A percentile compares a stretch with the other conserved stretches of the same genome.
These are phyloP conservation scores for Euptelea pleiosperma DNA, from an alignment of 164 flowering plant genomes.

Conservation along the genomic window DNA sequence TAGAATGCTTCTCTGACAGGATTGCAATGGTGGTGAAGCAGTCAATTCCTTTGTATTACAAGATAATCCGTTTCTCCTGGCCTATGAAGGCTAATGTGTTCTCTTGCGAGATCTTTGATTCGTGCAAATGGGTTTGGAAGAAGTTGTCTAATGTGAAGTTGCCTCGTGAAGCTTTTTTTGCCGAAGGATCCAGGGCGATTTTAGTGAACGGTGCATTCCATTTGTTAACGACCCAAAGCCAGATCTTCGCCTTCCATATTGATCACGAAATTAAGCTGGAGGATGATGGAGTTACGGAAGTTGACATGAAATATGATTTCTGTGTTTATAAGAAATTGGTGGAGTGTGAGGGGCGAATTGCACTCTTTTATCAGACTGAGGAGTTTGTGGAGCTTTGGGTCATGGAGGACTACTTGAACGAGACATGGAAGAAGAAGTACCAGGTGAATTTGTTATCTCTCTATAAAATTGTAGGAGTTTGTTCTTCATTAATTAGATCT, in stretches of 20 bases:
- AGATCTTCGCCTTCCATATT: background rate
- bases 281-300: background rate
- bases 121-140: background rate
- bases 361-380: background rate
- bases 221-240: background rate
- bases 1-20: too few species aligned
- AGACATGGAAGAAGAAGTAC: background rate
- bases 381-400: constrained; percentile 11
- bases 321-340: background rate
- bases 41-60: background rate
- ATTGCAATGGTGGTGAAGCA: background rate
- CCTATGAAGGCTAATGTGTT: background rate
- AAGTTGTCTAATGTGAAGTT: background rate
- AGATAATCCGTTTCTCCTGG: background rate
- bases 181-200: background rate
- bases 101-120: constrained; percentile 5
- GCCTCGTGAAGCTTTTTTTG: background rate
- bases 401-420: background rate
- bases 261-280: background rate
- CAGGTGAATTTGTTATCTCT: background rate
- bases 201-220: background rate
- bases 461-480: too few species aligned
- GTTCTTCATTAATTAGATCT: background rate
- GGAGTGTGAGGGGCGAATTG: constrained; percentile 2
- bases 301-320: too few species aligned